Percentiles rank a stretch among this genome's conserved stretches.
phyloP scores from a whole-genome alignment of 169 alveolate genomes.

The Eimeria acervulina region DNA sequence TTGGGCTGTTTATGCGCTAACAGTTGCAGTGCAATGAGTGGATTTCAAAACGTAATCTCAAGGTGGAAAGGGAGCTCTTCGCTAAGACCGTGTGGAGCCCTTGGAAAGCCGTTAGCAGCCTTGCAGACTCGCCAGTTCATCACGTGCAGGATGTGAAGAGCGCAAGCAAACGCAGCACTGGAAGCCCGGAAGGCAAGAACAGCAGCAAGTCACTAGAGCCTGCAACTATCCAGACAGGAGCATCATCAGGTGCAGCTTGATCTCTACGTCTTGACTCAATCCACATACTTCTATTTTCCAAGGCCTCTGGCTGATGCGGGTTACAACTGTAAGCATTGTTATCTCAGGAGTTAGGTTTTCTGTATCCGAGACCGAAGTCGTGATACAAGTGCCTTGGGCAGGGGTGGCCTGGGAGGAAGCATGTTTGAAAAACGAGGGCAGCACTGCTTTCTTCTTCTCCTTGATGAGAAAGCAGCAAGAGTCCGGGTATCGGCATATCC shows the following conservation, averaged over 20 bases:
- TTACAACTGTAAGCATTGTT: not conserved
- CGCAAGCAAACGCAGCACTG: not conserved
- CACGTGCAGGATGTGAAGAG: not conserved
- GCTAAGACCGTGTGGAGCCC: slow-evolving; percentile 7
- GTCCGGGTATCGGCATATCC: not conserved
- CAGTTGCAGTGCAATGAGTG: not conserved
- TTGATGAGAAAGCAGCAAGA: not conserved
- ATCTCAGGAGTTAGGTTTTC: slow-evolving; percentile 35
- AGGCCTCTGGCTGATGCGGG: not conserved
- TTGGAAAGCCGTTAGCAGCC: not conserved
- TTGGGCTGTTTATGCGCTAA: not conserved
- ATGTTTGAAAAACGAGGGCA: slow-evolving; percentile 26
- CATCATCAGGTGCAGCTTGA: slow-evolving; percentile 26
- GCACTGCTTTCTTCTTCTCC: slow-evolving; percentile 21
- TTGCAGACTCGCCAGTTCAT: not conserved
- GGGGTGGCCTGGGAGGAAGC: slow-evolving; percentile 64
- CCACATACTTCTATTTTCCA: not conserved
- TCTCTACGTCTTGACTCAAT: not conserved
- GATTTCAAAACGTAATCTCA: not conserved
- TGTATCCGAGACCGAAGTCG: slow-evolving; percentile 52
- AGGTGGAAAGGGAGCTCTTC: not conserved
- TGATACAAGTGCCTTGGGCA: slow-evolving; percentile 46
- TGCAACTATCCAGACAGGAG: slow-evolving; percentile 44
- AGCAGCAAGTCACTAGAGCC: slow-evolving; percentile 1
- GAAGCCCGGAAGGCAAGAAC: not conserved